Conservation (phyloP, 2,329 filamentous ascomycete species). For the Chaetomiaceae sp. region DNA sequence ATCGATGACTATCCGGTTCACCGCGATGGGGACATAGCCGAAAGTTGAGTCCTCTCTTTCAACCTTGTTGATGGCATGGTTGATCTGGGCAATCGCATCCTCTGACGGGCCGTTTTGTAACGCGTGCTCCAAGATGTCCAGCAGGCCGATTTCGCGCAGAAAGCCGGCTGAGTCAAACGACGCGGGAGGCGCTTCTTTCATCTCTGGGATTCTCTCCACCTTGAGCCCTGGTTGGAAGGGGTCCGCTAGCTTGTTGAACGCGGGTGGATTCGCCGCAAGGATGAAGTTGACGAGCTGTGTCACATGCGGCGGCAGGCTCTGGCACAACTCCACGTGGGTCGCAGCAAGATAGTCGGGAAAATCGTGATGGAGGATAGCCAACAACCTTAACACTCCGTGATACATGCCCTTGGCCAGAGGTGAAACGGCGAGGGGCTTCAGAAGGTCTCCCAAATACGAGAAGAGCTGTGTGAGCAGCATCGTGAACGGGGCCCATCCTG, state of each 20-base stretch:
- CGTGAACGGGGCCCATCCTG: slow-evolving; percentile 72
- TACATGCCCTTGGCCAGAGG: slow-evolving; percentile 77
- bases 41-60: slow-evolving; percentile 57
- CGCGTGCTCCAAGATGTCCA: slow-evolving; percentile 57
- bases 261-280: slow-evolving; percentile 69
- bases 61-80: slow-evolving; percentile 63
- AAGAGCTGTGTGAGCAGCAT: slow-evolving; percentile 70
- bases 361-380: slow-evolving; percentile 86
- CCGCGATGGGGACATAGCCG: slow-evolving; percentile 62
- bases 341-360: slow-evolving; percentile 90
- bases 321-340: slow-evolving; percentile 77
- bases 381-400: slow-evolving; percentile 73
- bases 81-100: slow-evolving; percentile 71
- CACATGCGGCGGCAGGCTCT: slow-evolving; percentile 76
- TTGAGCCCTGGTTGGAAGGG: slow-evolving; percentile 70
- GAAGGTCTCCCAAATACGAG: slow-evolving; percentile 69
- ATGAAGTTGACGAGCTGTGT: slow-evolving; percentile 86
- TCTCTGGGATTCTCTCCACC: slow-evolving; percentile 71
- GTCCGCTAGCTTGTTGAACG: slow-evolving; percentile 66
- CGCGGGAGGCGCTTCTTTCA: slow-evolving; percentile 62
- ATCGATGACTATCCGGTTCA: slow-evolving; percentile 69
- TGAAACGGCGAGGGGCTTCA: slow-evolving; percentile 68
- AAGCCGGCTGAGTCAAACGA: slow-evolving; percentile 58
- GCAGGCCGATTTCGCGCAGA: slow-evolving; percentile 51
- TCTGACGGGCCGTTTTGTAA: slow-evolving; percentile 60